These are phyloP conservation scores for Diospyros lotus DNA, from an alignment of 148 eudicot genomes.

Conservation along the genomic window DNA sequence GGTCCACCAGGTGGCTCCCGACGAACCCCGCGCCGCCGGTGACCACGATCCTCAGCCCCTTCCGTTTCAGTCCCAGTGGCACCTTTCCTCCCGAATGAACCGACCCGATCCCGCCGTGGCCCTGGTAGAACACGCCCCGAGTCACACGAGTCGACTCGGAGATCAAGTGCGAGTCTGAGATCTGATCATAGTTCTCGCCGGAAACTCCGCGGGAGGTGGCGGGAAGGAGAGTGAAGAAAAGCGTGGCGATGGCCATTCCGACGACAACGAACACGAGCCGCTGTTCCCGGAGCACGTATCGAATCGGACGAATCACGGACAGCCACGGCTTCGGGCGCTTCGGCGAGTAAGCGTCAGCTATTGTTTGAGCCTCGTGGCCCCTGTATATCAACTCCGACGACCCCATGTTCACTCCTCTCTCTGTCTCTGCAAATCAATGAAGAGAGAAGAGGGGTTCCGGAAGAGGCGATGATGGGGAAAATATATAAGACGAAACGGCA, in stretches of 20 bases:
- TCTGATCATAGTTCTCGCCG: constrained; percentile 11
- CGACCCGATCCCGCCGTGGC: constrained; percentile 27
- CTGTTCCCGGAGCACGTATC: constrained; percentile 72
- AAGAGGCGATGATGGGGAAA: neutral
- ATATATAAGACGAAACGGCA: neutral
- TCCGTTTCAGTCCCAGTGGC: constrained; percentile 68
- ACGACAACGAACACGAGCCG: constrained; percentile 66
- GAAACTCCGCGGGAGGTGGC: constrained; percentile 11
- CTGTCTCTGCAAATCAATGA: neutral
- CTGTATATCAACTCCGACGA: constrained; percentile 59
- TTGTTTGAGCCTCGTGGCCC: constrained; percentile 51
- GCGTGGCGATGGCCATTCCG: constrained; percentile 66
- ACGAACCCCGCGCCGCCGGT: constrained; percentile 96
- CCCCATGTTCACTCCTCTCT: constrained; percentile 27
- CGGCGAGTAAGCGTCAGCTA: constrained; percentile 49
- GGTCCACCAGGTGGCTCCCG: constrained; percentile 89
- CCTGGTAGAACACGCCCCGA: constrained; percentile 27
- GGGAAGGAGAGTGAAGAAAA: constrained; percentile 55
- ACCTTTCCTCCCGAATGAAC: constrained; percentile 60
- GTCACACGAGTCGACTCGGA: constrained; percentile 27
- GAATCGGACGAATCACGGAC: constrained; percentile 48
- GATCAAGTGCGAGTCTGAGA: constrained; percentile 24
- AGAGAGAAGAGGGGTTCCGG: neutral
- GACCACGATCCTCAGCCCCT: constrained; percentile 81
- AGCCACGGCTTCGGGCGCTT: constrained; percentile 69